A percentile compares a stretch with the other conserved stretches of the same genome.
Evolutionary conservation across 306 rosid species (phyloP).

Genomic region (Quillaja saponaria): DNA sequence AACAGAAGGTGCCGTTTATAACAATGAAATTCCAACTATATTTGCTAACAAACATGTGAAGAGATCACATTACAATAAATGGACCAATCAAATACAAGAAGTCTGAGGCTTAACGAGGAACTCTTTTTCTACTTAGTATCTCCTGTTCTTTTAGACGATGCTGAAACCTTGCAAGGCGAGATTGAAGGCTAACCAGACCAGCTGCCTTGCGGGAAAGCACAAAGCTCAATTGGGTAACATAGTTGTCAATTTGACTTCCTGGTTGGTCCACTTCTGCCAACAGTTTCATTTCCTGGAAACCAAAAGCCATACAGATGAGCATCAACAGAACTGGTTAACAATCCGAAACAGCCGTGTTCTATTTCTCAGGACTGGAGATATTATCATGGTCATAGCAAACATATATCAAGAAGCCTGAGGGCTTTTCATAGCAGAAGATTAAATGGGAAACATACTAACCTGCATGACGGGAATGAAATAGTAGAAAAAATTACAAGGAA

Average conservation of each 20-base stretch:
- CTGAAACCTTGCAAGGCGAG: constrained; percentile 94
- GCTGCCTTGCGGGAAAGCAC: constrained; percentile 96
- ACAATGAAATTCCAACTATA: too few relatives aligned
- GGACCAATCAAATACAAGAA: constrained; percentile 8
- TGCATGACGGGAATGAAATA: too few relatives aligned
- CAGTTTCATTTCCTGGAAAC: constrained; percentile 85
- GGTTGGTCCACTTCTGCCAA: constrained; percentile 97
- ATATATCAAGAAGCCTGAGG: background rate
- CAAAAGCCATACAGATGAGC: constrained; percentile 27
- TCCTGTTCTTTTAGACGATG: constrained; percentile 94
- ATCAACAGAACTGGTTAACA: constrained; percentile 6
- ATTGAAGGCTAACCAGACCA: constrained; percentile 84
- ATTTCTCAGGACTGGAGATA: background rate
- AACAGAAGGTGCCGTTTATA: too few relatives aligned
- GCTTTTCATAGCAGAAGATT: background rate
- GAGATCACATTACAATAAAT: background rate
- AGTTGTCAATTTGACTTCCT: constrained; percentile 86
- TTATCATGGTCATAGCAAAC: constrained; percentile 1
- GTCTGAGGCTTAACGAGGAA: constrained; percentile 57
- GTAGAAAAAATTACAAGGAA: too few relatives aligned
- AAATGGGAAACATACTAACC: too few relatives aligned
- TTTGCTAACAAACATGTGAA: too few relatives aligned
- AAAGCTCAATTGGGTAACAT: constrained; percentile 79
- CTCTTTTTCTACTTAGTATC: constrained; percentile 82
- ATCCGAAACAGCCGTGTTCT: background rate